Percentiles rank a stretch among this genome's conserved stretches.
Conservation (phyloP, 805 yeast species). For the Saccharomycopsis schoenii region DNA sequence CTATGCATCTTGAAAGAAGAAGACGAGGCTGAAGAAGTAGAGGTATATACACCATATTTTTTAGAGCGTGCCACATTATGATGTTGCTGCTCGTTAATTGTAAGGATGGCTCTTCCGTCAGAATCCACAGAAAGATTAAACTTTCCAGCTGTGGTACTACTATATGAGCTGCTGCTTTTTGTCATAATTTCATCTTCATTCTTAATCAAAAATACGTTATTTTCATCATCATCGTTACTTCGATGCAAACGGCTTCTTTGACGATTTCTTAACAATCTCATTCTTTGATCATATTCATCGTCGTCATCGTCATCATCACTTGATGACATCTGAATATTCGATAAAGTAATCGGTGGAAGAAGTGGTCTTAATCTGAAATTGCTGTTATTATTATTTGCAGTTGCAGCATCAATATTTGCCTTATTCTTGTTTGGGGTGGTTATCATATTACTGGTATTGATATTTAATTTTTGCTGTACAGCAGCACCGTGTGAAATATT, state of each 20-base stretch:
- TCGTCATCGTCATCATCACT: slow-evolving; percentile 11
- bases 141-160: neutral
- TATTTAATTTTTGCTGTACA: neutral
- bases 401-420: neutral
- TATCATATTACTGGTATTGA: neutral
- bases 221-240: neutral
- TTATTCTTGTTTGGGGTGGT: neutral
- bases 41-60: neutral
- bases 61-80: neutral
- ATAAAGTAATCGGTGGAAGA: slow-evolving; percentile 14
- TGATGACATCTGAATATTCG: slow-evolving; percentile 8
- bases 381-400: neutral
- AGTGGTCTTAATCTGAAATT: slow-evolving; percentile 1
- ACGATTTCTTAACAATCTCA: neutral
- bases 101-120: neutral
- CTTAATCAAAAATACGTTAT: neutral
- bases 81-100: neutral
- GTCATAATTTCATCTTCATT: neutral
- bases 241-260: neutral
- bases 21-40: neutral
- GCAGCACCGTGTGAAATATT: neutral
- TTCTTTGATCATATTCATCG: neutral
- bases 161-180: neutral
- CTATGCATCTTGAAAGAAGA: slow-evolving; percentile 1
- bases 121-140: neutral